These are phyloP conservation scores for Striga asiatica DNA, from an alignment of 257 asterid genomes.

Conservation along the genomic window DNA sequence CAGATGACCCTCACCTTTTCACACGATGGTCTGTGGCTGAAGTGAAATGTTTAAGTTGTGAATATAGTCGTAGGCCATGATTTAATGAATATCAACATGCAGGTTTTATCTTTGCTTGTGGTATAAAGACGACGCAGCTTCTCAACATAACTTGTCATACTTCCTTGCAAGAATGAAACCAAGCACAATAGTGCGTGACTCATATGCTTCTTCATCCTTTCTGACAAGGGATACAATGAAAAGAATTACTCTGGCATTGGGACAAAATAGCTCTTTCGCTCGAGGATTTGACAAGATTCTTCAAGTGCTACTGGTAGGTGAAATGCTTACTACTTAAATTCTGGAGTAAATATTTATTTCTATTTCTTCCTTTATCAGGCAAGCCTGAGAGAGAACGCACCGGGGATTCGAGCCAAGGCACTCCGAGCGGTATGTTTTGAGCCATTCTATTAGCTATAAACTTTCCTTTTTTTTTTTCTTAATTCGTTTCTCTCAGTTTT, in stretches of 20 bases:
- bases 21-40: slow-evolving; percentile 67
- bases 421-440: slow-evolving; percentile 77
- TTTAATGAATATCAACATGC: slow-evolving; percentile 24
- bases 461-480: slow-evolving; percentile 3
- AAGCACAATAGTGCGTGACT: slow-evolving; percentile 57
- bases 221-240: slow-evolving; percentile 73
- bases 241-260: slow-evolving; percentile 75
- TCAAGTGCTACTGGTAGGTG: slow-evolving; percentile 87
- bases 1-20: slow-evolving; percentile 55
- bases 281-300: slow-evolving; percentile 97
- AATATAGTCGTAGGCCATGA: slow-evolving; percentile 11
- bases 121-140: slow-evolving; percentile 87
- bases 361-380: slow-evolving; percentile 46
- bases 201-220: slow-evolving; percentile 37
- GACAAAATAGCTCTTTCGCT: slow-evolving; percentile 78
- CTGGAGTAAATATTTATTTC: slow-evolving; percentile 8
- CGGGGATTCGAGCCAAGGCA: slow-evolving; percentile 95
- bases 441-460: slow-evolving; percentile 11
- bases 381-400: slow-evolving; percentile 87
- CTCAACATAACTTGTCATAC: slow-evolving; percentile 47
- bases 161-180: slow-evolving; percentile 71
- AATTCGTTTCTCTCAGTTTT: background rate
- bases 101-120: slow-evolving; percentile 98
- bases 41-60: slow-evolving; percentile 12
- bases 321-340: slow-evolving; percentile 15